A percentile compares a stretch with the other conserved stretches of the same genome.
phyloP scores from a whole-genome alignment of 257 asterid genomes.

The Jacaranda mimosifolia region DNA sequence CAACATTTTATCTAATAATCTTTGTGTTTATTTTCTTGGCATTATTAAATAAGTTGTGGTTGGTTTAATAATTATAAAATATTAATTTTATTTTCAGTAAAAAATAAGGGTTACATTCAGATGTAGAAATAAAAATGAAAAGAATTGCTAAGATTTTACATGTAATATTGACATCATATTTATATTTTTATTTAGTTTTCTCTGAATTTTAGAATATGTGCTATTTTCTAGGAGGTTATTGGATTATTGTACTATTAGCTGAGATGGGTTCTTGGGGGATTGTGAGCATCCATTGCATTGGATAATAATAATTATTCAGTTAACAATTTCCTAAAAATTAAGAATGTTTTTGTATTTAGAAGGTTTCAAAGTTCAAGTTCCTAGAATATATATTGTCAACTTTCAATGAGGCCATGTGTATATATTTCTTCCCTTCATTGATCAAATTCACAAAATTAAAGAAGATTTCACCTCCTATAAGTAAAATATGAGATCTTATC shows the following conservation, averaged over 20 bases:
- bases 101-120: neutral
- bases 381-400: neutral
- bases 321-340: neutral
- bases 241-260: neutral
- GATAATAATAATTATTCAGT: too few relatives aligned
- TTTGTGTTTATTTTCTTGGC: too few relatives aligned
- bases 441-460: too few relatives aligned
- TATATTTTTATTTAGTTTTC: neutral
- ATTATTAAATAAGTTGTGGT: too few relatives aligned
- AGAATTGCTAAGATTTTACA: neutral
- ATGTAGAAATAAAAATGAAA: neutral
- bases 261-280: neutral
- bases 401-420: too few relatives aligned
- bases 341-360: neutral
- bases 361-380: constrained; percentile 2
- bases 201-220: neutral
- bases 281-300: neutral
- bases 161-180: neutral
- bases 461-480: too few relatives aligned
- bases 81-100: neutral
- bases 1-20: too few relatives aligned
- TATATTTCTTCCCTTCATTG: too few relatives aligned
- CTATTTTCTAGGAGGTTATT: neutral
- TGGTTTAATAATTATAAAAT: too few relatives aligned
- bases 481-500: too few relatives aligned